Conservation (phyloP, 2,329 filamentous ascomycete genomes). For the Alternaria dauci region DNA sequence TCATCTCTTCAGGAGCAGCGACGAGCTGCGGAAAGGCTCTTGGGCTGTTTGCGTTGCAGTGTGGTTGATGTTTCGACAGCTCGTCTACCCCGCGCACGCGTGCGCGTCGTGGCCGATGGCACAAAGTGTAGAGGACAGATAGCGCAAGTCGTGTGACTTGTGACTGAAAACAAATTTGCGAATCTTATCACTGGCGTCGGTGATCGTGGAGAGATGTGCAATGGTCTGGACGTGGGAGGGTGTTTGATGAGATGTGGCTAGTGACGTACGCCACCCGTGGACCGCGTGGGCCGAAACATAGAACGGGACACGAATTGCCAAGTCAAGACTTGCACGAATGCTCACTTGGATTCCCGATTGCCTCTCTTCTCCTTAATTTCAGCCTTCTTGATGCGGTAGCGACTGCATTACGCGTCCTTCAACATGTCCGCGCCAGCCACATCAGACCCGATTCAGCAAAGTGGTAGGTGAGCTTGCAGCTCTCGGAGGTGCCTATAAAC, state of each 20-base stretch:
- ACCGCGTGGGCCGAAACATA: constrained; percentile 38
- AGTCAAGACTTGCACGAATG: constrained; percentile 40
- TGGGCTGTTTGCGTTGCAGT: not conserved
- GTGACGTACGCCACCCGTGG: constrained; percentile 32
- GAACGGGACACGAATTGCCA: constrained; percentile 50
- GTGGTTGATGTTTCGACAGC: not conserved
- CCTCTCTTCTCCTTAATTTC: constrained; percentile 1
- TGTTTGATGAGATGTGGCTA: constrained; percentile 28
- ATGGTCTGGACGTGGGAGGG: not conserved
- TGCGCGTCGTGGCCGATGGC: not conserved
- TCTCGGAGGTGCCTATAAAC: constrained; percentile 21
- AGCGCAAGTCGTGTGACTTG: not conserved
- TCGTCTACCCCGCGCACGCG: constrained; percentile 13
- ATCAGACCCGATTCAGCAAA: constrained; percentile 43
- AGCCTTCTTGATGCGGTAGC: constrained; percentile 16
- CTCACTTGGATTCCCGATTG: constrained; percentile 29
- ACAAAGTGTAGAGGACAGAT: not conserved
- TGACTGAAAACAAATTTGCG: not conserved
- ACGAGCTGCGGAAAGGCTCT: not conserved
- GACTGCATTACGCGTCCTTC: constrained; percentile 18
- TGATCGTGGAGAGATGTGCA: not conserved
- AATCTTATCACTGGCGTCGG: not conserved
- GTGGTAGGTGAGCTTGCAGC: constrained; percentile 47
- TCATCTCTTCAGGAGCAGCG: constrained; percentile 10
- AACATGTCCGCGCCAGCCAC: constrained; percentile 42